phyloP scores from a whole-genome alignment of 257 asterid species.

The Phtheirospermum japonicum region DNA sequence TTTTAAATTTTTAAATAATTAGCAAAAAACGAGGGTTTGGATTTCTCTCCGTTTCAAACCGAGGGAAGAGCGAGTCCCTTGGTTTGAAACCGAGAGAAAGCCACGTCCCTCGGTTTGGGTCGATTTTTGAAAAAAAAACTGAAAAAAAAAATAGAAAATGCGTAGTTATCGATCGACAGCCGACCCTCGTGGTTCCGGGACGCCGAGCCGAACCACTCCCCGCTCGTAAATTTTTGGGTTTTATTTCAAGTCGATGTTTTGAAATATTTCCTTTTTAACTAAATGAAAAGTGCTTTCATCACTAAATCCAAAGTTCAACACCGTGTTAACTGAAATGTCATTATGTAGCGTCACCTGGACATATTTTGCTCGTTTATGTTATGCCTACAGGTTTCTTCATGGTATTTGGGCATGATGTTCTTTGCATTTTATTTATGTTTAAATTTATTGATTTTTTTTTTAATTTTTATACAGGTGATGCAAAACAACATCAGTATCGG shows the following conservation, averaged over 20 bases:
- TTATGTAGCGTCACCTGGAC: neutral
- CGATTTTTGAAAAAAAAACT: no score
- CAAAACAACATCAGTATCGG: constrained; percentile 79
- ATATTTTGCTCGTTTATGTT: constrained; percentile 10
- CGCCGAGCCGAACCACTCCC: no score
- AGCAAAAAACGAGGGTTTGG: no score
- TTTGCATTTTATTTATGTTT: neutral
- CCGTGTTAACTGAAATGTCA: neutral
- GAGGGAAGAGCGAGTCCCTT: no score
- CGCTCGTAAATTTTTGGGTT: no score
- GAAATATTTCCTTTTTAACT: neutral
- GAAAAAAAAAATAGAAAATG: no score
- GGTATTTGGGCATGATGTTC: constrained; percentile 23
- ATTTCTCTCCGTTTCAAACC: no score
- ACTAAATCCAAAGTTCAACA: constrained; percentile 9
- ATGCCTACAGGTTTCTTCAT: constrained; percentile 8
- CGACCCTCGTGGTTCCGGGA: no score
- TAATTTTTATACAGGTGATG: constrained; percentile 60
- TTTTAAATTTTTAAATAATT: no score
- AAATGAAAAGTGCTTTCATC: constrained; percentile 1
- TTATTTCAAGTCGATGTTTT: neutral
- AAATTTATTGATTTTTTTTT: neutral
- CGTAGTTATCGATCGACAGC: no score
- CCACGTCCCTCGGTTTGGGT: no score
- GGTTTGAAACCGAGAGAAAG: no score